These are phyloP conservation scores for Albatrellus ellisii DNA, from an alignment of 768 basidiomycete species.

Conservation along the genomic window DNA sequence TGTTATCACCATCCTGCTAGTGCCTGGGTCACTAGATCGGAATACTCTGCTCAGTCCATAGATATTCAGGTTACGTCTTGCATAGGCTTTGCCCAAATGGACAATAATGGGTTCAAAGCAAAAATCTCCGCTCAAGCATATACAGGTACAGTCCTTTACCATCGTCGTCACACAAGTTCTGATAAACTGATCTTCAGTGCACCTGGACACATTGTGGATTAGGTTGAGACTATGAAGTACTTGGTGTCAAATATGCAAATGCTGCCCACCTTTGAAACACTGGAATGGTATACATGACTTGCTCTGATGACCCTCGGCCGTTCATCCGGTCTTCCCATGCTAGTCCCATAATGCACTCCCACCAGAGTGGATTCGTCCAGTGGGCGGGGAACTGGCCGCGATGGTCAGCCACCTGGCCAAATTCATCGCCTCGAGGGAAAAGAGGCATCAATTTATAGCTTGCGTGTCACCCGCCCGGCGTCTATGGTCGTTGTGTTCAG, in stretches of 20 bases:
- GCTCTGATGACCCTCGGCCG: background rate
- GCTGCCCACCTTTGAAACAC: constrained; percentile 55
- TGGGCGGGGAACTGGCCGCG: constrained; percentile 61
- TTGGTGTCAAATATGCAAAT: constrained; percentile 48
- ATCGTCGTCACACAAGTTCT: constrained; percentile 5
- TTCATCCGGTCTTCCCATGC: too few species aligned
- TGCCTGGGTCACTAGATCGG: constrained; percentile 24
- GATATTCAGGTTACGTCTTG: too few species aligned
- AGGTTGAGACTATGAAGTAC: constrained; percentile 44
- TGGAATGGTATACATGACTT: constrained; percentile 37
- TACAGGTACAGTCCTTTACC: constrained; percentile 31
- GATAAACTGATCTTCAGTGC: constrained; percentile 21
- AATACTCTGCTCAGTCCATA: too few species aligned
- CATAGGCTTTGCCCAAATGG: too few species aligned
- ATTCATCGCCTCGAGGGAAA: constrained; percentile 43
- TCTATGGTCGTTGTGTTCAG: too few species aligned
- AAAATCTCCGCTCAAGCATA: constrained; percentile 28
- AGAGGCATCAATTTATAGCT: too few species aligned
- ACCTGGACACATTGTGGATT: constrained; percentile 54
- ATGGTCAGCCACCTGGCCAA: constrained; percentile 54
- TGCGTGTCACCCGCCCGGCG: too few species aligned
- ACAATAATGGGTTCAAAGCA: too few species aligned
- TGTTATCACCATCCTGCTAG: background rate
- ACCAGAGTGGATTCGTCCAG: constrained; percentile 56
- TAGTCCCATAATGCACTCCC: too few species aligned